Evolutionary conservation across 2,329 filamentous ascomycete species (phyloP), one percentile per base, ranked within the genome.

Genomic region (Delphinella strobiligena): DNA sequence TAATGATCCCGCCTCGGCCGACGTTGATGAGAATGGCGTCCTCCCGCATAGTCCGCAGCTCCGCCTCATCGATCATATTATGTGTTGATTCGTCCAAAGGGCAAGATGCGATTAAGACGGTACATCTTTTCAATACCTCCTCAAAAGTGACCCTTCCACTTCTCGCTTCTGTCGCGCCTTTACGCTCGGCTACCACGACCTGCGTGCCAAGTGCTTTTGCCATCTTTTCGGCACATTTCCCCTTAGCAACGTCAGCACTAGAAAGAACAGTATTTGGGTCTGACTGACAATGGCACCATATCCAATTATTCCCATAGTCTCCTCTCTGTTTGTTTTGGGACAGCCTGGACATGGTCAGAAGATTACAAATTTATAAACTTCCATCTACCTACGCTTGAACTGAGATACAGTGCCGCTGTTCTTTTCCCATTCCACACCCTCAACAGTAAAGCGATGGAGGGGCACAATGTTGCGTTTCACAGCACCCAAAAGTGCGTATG

Each of bases 11-110:
- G 11, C 69, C 69, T 16, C 69, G 61, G 10, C 49, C 53, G 7
- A 71, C 62, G 43, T 73, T 72, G 41, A 72, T 54, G 9, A 72
- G 31, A 3, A 71, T 51, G 2, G 65, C 56, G 38, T 67, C 60
- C 0, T 53, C 52, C 5, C 61, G 58, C 64, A 72, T 72, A 5
- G 49, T 49, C 12, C 54, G 49, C 15, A 72, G 56, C 46, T 72
- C 68, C 10, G 51, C 15, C 4, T 40, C 40, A 11, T 40, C 41
- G 34, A 56, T 43, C 49, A 55, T 54, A 34, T 47, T 40, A 22
- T 41, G 36, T 12, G 51, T 55, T 7, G 36, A 41, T 19, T 43
- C 43, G 16, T 54, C 50, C 18, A 52, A 39, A 1, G 54, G 54
- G 17, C 49, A 47, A 12, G 46, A 45, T 1, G 66, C 42, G 10